phyloP scores from a whole-genome alignment of 768 basidiomycete genomes.

The Podaxis sp. region DNA sequence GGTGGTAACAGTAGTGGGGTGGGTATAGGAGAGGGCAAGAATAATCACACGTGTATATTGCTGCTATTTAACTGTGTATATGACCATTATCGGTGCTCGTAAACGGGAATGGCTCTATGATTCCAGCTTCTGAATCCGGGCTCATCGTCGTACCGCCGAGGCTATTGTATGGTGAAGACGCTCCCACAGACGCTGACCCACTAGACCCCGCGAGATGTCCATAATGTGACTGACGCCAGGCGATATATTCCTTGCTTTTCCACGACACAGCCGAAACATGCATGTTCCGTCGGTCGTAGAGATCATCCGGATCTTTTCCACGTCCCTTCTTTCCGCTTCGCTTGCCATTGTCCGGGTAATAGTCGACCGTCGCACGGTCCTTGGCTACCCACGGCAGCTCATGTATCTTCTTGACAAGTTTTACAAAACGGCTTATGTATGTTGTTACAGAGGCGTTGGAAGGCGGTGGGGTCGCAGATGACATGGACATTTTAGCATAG shows the following conservation, averaged over 20 bases:
- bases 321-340: slow-evolving; percentile 16
- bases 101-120: slow-evolving; percentile 11
- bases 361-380: slow-evolving; percentile 41
- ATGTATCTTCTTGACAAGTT: slow-evolving; percentile 34
- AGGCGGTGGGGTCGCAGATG: slow-evolving; percentile 34
- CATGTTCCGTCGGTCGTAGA: background rate
- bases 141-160: background rate
- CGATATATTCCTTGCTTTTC: slow-evolving; percentile 3
- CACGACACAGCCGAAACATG: slow-evolving; percentile 8
- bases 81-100: background rate
- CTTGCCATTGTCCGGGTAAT: slow-evolving; percentile 30
- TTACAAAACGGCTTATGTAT: slow-evolving; percentile 32
- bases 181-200: background rate
- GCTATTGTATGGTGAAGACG: background rate
- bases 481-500: slow-evolving; percentile 45
- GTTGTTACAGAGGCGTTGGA: slow-evolving; percentile 31
- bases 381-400: slow-evolving; percentile 43
- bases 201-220: background rate
- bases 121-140: background rate
- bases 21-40: background rate
- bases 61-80: background rate
- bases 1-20: background rate
- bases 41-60: background rate
- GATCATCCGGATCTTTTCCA: background rate
- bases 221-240: background rate